Base-by-base conservation (phyloP, 768 basidiomycete species). In the Phylloporus sp. region DNA sequence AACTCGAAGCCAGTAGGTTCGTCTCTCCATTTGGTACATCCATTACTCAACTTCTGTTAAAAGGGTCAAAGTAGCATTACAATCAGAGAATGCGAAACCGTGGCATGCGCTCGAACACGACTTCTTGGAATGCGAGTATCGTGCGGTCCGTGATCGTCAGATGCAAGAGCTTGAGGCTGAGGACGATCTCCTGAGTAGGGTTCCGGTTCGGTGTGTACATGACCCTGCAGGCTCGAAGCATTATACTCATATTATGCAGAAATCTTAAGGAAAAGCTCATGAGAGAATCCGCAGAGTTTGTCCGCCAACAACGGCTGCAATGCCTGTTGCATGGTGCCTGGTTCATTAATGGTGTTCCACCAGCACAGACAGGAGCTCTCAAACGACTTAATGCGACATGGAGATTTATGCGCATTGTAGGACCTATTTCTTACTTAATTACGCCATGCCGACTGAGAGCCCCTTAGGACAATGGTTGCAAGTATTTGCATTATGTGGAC, bases 241-340 rank as follows among this genome's bases (percentile, higher is more conserved):
- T 48, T 26, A 29, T 47, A 38, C 40, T 58, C 47, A 61, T 49
- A 24, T 39, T 18, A 39, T 49, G n/a, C 60, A 94, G 91, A 49
- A 92, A 89, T 65, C 72, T 97, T 39, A 83, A 91, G 18, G 84
- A 83, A 38, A 90, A 91, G 58, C 74, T 97, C 20, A 89, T 89
- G 75, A 91, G 84, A 62, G 93, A 97, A 65, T 92, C 90, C 13
- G 91, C 82, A 57, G 90, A 92, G 62, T 95, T 94, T 61, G 88
- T 97, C 20, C 78, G 86, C 36, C 85, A 88, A 64, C 93, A 97
- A 68, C 79, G 93, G 47, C 86, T 94, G 62, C 86, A 90, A 57
- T 95, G 92, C 62, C 70, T 97, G 34, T 72, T 91, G 41, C 86
- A 92, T 64, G 93, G 93, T 28, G 88, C 91, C 20, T 97, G 93